Conservation (phyloP, 371 early-diverging fungal species). For the Apophysomyces ossiformis region DNA sequence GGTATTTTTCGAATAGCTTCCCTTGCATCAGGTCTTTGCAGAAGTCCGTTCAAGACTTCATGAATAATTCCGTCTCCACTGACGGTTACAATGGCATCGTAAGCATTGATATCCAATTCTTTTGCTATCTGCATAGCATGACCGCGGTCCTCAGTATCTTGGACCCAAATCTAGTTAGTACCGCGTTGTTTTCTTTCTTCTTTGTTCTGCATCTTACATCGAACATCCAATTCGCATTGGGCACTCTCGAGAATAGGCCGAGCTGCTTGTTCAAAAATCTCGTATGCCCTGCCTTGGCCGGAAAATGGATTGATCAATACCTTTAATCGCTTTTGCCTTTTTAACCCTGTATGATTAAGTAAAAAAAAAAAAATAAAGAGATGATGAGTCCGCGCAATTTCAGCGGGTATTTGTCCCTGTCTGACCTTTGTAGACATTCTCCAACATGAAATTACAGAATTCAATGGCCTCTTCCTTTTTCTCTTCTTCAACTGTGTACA, state of each 20-base stretch:
- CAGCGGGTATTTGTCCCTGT: not conserved
- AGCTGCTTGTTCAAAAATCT: slow-evolving; percentile 62
- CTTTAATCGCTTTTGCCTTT: slow-evolving; percentile 47
- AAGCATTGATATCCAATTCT: slow-evolving; percentile 56
- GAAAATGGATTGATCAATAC: slow-evolving; percentile 79
- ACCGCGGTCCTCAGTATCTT: slow-evolving; percentile 65
- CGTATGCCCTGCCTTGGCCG: slow-evolving; percentile 69
- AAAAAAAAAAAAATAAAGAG: too few species aligned
- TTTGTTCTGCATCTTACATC: slow-evolving; percentile 37
- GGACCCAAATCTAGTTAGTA: too few species aligned
- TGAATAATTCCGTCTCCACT: slow-evolving; percentile 86
- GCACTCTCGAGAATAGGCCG: slow-evolving; percentile 72
- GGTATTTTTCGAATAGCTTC: slow-evolving; percentile 59
- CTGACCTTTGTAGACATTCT: slow-evolving; percentile 36
- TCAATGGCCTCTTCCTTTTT: slow-evolving; percentile 28
- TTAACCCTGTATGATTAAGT: slow-evolving; percentile 22
- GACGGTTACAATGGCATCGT: slow-evolving; percentile 66
- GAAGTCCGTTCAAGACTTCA: slow-evolving; percentile 78
- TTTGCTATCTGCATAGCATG: slow-evolving; percentile 74
- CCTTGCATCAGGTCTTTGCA: slow-evolving; percentile 66
- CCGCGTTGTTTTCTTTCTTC: too few species aligned
- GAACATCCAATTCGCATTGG: slow-evolving; percentile 58
- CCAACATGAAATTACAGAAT: slow-evolving; percentile 35
- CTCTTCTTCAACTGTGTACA: slow-evolving; percentile 30
- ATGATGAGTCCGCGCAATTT: not conserved